These are phyloP conservation scores for Rosa chinensis DNA, from an alignment of 306 rosid genomes.

Conservation along the genomic window DNA sequence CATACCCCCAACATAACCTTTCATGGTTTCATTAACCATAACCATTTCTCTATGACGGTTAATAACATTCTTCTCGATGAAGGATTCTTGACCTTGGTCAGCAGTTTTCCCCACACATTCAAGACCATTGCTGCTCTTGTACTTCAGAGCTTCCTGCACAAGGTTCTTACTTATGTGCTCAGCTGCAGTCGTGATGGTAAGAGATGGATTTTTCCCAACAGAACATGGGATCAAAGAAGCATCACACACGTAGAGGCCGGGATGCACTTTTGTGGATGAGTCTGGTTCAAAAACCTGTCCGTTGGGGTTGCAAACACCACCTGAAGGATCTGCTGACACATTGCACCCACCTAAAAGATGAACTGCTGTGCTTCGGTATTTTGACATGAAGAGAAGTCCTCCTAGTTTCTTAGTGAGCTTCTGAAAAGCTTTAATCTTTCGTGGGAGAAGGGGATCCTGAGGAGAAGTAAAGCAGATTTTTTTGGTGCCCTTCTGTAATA, in stretches of 20 bases:
- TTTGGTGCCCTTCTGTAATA: conserved; percentile 16
- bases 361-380: conserved; percentile 35
- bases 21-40: conserved; percentile 30
- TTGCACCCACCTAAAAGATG: conserved; percentile 41
- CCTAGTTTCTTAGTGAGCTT: conserved; percentile 34
- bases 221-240: conserved; percentile 44
- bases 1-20: conserved; percentile 35
- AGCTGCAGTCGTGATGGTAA: conserved; percentile 34
- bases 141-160: conserved; percentile 30
- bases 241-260: conserved; percentile 37
- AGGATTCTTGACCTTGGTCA: not conserved
- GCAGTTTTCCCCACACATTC: not conserved
- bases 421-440: conserved; percentile 28
- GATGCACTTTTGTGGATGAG: conserved; percentile 15
- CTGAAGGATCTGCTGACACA: conserved; percentile 28
- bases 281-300: conserved; percentile 34
- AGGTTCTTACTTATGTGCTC: conserved; percentile 34
- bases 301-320: conserved; percentile 33
- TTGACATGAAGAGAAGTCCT: conserved; percentile 37
- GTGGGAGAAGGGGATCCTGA: conserved; percentile 32
- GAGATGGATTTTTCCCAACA: conserved; percentile 37
- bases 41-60: conserved; percentile 4
- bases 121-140: not conserved
- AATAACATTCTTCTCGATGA: not conserved
- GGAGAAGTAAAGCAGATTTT: conserved; percentile 35